Evolutionary conservation across 2,329 filamentous ascomycete genomes (phyloP).

Genomic region (Pyricularia pennisetigena): DNA sequence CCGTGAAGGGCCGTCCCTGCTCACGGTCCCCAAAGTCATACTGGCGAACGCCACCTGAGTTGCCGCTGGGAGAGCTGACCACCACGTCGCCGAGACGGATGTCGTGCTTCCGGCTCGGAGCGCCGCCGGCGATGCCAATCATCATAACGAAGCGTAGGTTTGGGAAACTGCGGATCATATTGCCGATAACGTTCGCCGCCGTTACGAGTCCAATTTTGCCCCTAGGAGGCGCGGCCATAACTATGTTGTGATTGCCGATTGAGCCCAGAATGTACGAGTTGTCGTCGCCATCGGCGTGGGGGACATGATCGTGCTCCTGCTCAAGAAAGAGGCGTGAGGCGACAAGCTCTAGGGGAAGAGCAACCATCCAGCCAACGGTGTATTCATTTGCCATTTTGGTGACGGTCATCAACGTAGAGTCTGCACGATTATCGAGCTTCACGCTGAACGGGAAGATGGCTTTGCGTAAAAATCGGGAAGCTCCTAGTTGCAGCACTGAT

Average conservation of each 20-base stretch:
- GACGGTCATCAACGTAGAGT: not conserved
- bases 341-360: not conserved
- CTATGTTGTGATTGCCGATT: constrained; percentile 23
- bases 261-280: constrained; percentile 21
- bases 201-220: constrained; percentile 14
- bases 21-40: constrained; percentile 16
- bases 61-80: constrained; percentile 14
- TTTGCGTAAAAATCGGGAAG: not conserved
- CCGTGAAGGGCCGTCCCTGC: constrained; percentile 3
- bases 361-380: not conserved
- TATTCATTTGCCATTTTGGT: not conserved
- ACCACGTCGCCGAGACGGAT: constrained; percentile 23
- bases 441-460: not conserved
- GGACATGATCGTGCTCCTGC: not conserved
- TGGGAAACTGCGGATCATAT: constrained; percentile 19
- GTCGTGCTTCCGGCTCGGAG: constrained; percentile 16
- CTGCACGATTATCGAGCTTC: not conserved
- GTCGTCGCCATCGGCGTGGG: constrained; percentile 12
- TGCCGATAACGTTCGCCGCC: constrained; percentile 16
- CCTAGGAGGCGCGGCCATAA: constrained; percentile 19
- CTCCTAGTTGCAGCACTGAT: not conserved
- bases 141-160: constrained; percentile 20
- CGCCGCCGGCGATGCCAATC: constrained; percentile 25
- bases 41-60: constrained; percentile 15
- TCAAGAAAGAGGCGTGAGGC: not conserved